Percentiles rank a stretch among this genome's conserved stretches.
Conservation (phyloP, 495 filamentous ascomycete species). For the Neohortaea acidophila region DNA sequence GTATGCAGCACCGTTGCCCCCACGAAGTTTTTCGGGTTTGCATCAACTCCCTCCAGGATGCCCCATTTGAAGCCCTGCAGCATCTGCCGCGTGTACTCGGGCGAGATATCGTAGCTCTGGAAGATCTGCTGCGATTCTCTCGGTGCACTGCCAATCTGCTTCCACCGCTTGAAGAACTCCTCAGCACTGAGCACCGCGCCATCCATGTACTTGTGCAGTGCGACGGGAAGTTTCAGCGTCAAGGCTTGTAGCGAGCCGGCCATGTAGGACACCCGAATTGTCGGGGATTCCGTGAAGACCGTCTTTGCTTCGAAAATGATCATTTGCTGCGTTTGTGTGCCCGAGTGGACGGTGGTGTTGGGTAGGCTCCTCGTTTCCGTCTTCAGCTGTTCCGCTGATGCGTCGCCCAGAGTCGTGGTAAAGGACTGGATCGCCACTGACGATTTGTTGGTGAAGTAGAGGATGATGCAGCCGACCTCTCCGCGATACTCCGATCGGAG, state of each 20-base stretch:
- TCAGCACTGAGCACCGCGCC: conserved; percentile 65
- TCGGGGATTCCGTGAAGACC: conserved; percentile 71
- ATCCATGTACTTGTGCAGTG: conserved; percentile 93
- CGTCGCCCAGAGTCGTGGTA: conserved; percentile 85
- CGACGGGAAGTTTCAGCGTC: conserved; percentile 77
- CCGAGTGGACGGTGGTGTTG: conserved; percentile 60
- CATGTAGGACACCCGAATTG: conserved; percentile 84
- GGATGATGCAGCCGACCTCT: conserved; percentile 83
- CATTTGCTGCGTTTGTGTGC: conserved; percentile 77
- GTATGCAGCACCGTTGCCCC: conserved; percentile 85
- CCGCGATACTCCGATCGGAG: conserved; percentile 85
- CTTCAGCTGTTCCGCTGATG: conserved; percentile 49
- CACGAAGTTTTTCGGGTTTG: conserved; percentile 81
- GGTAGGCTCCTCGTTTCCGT: conserved; percentile 77
- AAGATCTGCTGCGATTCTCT: conserved; percentile 82
- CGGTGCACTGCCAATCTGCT: conserved; percentile 82
- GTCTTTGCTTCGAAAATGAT: conserved; percentile 79
- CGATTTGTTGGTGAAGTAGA: conserved; percentile 92
- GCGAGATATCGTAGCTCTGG: conserved; percentile 34
- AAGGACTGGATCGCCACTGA: conserved; percentile 69
- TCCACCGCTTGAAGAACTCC: conserved; percentile 98
- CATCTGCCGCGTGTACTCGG: conserved; percentile 45
- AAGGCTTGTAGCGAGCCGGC: conserved; percentile 87
- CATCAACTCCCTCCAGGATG: conserved; percentile 69
- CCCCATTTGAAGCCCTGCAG: conserved; percentile 81